Base-by-base conservation (phyloP, 345 rosid species). In the Arabis alpina region DNA sequence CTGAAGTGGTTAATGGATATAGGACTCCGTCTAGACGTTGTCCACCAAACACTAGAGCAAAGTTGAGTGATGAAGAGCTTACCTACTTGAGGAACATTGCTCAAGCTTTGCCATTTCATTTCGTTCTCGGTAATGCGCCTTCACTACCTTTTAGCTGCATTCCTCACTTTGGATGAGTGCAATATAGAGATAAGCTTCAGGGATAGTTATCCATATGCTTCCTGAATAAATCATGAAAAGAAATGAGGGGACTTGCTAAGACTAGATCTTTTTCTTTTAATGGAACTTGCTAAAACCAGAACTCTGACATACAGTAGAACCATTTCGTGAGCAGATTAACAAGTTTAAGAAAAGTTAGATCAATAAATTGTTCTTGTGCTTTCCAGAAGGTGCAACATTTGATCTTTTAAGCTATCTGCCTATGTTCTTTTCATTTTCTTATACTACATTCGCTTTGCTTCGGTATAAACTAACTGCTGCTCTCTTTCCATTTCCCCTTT, bases 41-140 rank as follows among this genome's bases (percentile, higher is more conserved):
- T 64, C 97, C 88, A 53, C 88, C 91, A 8, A 62, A 71, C 52
- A 80, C 69, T 66, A 80, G 80, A 61, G 64, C 87, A 60, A 82
- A 85, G 77, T 78, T 89, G 55, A 77, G 71, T 24, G 85, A 86
- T 42, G 61, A 77, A 49, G 98, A 89, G 66, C 73, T 92, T 83
- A 85, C 89, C 5, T 82, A 80, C 80, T 77, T 86, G 79, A 87
- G 98, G 79, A 86, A 82, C 80, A 71, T 89, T 61, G 93, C 97
- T 73, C 83, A 75, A 51, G 72, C 87, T 64, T 68, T 85, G 42
- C 92, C 96, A 12, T 86, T 87, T 74, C 98, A 92, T 82, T 89
- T 92, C 80, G 98, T 81, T 69, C 90, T 92, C 37, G 96, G 98
- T 92, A 87, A 69, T 45, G 15, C 24, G 2, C 16, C 7, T 14